Evolutionary conservation across 305 asterid genomes (phyloP), one percentile per base, ranked within the genome.

Genomic region (Striga hermonthica): DNA sequence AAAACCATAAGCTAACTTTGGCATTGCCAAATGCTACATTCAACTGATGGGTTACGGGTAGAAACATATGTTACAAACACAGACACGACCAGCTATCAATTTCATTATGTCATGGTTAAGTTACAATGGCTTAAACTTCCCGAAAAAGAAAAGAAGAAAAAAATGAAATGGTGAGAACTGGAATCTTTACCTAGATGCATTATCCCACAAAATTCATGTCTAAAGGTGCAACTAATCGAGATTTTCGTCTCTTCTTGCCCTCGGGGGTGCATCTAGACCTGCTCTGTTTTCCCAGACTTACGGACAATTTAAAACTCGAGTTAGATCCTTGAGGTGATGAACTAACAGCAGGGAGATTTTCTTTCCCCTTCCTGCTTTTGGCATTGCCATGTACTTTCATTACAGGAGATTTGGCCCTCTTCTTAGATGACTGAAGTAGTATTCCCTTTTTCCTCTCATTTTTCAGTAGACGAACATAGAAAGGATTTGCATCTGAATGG

Each of bases 191-290:
- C 37, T 39, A 52, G 62, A 16, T 7, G 28, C 40, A n/a, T 75
- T 67, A 74, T 73, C 76, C 77, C 61, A 80, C 83, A 52, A 79
- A 72, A 64, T 65, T 79, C 74, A 83, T 52, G 71, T 80, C 86
- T 55, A 79, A n/a, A 5, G 92, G 80, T 58, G 75, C 75, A 13
- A 80, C 73, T 56, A 80, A 10, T 60, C 76, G 75, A 36, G 91
- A 83, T 57, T 91, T 87, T 53, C 96, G 76, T 60, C 95, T 82
- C 80, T 83, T 93, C 77, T 90, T 93, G 62, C 86, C 83, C 16
- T 88, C 89, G 57, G 99, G 95, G 43, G 92, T 86, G 62, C 81
- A 72, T 74, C 79, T 75, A 5, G 64, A 40, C 5, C 73, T 69
- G 53, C 82, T 79, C 60, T 74, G 56, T 64, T 83, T 87, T 43